phyloP scores from a whole-genome alignment of 169 alveolate species.

The Eimeria acervulina region DNA sequence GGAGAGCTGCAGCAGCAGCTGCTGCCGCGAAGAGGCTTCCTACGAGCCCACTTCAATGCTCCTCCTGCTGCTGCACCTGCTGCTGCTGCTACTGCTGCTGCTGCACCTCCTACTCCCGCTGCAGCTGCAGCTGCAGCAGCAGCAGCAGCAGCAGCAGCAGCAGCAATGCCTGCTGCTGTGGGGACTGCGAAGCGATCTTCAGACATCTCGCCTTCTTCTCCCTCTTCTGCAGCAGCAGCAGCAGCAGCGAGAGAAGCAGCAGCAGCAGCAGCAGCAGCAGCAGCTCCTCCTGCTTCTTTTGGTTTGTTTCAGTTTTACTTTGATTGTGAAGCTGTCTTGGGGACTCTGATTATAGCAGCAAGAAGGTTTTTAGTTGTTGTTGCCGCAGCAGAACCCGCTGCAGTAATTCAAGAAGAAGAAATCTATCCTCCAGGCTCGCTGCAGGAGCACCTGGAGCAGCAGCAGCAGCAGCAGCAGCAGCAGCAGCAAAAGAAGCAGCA shows the following conservation, averaged over 20 bases:
- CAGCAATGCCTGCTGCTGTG: too few relatives aligned
- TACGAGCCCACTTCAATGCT: constrained; percentile 6
- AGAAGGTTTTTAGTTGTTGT: constrained; percentile 51
- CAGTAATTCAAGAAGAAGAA: constrained; percentile 45
- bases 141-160: not conserved
- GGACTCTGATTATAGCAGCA: constrained; percentile 1
- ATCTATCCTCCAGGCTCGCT: not conserved
- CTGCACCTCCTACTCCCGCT: not conserved
- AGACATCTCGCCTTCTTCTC: too few relatives aligned
- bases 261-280: constrained; percentile 1
- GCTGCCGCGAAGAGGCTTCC: constrained; percentile 26
- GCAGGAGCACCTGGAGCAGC: not conserved
- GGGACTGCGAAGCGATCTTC: too few relatives aligned
- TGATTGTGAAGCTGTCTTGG: constrained; percentile 67
- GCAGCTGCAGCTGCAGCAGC: not conserved
- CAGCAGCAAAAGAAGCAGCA: constrained; percentile 54
- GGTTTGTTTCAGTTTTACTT: constrained; percentile 15
- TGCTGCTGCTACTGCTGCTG: constrained; percentile 62
- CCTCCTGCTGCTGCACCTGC: constrained; percentile 40
- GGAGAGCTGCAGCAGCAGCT: constrained; percentile 67
- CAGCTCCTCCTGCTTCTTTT: constrained; percentile 26
- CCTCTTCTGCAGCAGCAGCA: not conserved
- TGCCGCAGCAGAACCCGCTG: constrained; percentile 22
- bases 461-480: constrained; percentile 48
- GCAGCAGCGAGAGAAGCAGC: constrained; percentile 25